These are phyloP conservation scores for Poronia punctata DNA, from an alignment of 495 filamentous ascomycete genomes.

Conservation along the genomic window DNA sequence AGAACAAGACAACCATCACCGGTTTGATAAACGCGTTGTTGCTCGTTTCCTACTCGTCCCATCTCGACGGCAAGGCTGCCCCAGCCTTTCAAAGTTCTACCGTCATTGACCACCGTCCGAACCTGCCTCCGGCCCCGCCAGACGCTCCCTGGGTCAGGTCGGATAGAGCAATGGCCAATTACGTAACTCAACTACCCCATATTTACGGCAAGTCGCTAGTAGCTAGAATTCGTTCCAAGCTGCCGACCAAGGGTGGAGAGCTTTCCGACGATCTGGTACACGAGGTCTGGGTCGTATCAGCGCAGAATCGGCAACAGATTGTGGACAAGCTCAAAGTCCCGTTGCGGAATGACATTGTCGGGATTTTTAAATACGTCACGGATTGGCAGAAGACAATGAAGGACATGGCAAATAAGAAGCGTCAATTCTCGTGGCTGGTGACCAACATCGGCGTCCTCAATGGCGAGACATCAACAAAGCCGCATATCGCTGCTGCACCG, in stretches of 20 bases:
- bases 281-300: slow-evolving; percentile 8
- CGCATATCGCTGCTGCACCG: background rate
- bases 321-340: slow-evolving; percentile 5
- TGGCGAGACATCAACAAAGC: slow-evolving; percentile 1
- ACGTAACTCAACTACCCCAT: slow-evolving; percentile 9
- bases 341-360: slow-evolving; percentile 13
- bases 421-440: slow-evolving; percentile 14
- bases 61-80: slow-evolving; percentile 7
- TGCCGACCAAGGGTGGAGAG: background rate
- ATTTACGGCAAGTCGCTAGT: slow-evolving; percentile 7
- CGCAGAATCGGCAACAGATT: slow-evolving; percentile 6
- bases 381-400: slow-evolving; percentile 14
- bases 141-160: slow-evolving; percentile 9
- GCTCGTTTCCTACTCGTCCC: slow-evolving; percentile 8
- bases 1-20: slow-evolving; percentile 20
- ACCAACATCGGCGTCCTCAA: slow-evolving; percentile 15
- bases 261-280: background rate
- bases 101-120: slow-evolving; percentile 8
- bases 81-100: slow-evolving; percentile 8
- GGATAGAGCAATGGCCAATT: slow-evolving; percentile 9
- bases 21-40: slow-evolving; percentile 17
- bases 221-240: slow-evolving; percentile 5
- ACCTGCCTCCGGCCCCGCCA: slow-evolving; percentile 7
- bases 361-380: slow-evolving; percentile 8
- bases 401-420: slow-evolving; percentile 9